phyloP scores from a whole-genome alignment of 495 filamentous ascomycete species.

The Penicillium riverlandense region DNA sequence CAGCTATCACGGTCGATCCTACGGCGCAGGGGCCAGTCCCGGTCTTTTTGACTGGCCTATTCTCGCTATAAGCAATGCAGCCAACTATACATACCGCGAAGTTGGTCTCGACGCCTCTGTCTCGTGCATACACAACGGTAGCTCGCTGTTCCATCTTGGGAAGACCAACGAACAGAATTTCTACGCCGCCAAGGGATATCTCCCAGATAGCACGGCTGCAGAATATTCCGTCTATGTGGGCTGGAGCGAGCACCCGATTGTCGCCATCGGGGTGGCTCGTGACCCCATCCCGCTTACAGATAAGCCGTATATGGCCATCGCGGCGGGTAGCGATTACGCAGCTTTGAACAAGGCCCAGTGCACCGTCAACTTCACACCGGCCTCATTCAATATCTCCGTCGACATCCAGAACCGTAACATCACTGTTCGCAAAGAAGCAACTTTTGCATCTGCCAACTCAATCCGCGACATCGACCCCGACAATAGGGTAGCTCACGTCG shows the following conservation, averaged over 20 bases:
- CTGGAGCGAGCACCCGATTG: constrained; percentile 12
- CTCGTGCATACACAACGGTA: constrained; percentile 23
- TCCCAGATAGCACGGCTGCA: constrained; percentile 8
- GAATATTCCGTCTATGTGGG: constrained; percentile 20
- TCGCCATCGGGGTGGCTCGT: constrained; percentile 17
- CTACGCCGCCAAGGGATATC: constrained; percentile 11
- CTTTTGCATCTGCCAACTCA: not conserved
- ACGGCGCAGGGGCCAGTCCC: constrained; percentile 24
- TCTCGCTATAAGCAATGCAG: constrained; percentile 4
- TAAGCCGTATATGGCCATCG: constrained; percentile 10
- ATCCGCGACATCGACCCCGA: constrained; percentile 19
- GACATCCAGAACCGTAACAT: constrained; percentile 19
- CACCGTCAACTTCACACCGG: constrained; percentile 18
- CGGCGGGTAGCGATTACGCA: constrained; percentile 14
- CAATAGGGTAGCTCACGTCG: constrained; percentile 16
- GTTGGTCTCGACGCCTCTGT: constrained; percentile 15
- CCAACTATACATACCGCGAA: constrained; percentile 21
- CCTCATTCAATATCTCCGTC: constrained; percentile 22
- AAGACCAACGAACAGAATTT: not conserved
- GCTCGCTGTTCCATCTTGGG: constrained; percentile 2
- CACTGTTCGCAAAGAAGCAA: constrained; percentile 7
- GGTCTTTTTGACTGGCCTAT: constrained; percentile 20
- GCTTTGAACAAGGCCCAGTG: constrained; percentile 24
- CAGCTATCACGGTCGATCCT: constrained; percentile 23
- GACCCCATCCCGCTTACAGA: constrained; percentile 1